phyloP scores from a whole-genome alignment of 805 yeast species.

The Saccharomycopsis olivae region DNA sequence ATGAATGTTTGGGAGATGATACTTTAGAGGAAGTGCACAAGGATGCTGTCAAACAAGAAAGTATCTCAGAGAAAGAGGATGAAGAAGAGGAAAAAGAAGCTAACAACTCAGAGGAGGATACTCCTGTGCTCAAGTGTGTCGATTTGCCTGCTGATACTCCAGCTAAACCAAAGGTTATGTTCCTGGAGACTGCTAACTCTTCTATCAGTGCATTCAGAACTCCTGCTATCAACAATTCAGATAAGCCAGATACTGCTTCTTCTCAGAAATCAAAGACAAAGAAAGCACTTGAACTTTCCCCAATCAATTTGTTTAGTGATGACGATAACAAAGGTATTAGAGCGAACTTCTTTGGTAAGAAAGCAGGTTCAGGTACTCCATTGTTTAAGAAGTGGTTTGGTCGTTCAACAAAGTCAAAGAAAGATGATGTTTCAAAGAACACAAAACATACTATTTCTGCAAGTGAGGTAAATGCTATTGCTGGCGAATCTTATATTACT shows the following conservation, averaged over 20 bases:
- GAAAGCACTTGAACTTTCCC: background rate
- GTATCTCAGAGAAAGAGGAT: background rate
- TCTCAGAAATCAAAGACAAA: background rate
- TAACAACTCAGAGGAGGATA: background rate
- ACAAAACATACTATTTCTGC: too few relatives aligned
- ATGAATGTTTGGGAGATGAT: too few relatives aligned
- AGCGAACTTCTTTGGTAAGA: background rate
- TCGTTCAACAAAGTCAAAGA: too few relatives aligned
- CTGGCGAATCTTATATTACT: too few relatives aligned
- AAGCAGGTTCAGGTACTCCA: background rate
- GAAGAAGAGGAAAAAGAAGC: background rate
- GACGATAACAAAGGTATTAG: background rate
- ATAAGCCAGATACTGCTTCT: background rate
- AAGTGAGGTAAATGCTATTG: too few relatives aligned
- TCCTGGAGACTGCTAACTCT: too few relatives aligned
- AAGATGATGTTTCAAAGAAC: too few relatives aligned
- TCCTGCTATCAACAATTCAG: constrained; percentile 2
- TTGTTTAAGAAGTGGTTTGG: constrained; percentile 5
- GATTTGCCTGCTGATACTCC: background rate
- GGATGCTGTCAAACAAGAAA: too few relatives aligned
- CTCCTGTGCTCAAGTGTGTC: background rate
- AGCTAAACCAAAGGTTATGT: too few relatives aligned
- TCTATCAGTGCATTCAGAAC: constrained; percentile 13
- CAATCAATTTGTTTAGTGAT: too few relatives aligned
- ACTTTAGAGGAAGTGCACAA: too few relatives aligned